A percentile compares a stretch with the other conserved stretches of the same genome.
Evolutionary conservation across 1,139 yeast genomes (phyloP).

Genomic region (Pichia sp.): DNA sequence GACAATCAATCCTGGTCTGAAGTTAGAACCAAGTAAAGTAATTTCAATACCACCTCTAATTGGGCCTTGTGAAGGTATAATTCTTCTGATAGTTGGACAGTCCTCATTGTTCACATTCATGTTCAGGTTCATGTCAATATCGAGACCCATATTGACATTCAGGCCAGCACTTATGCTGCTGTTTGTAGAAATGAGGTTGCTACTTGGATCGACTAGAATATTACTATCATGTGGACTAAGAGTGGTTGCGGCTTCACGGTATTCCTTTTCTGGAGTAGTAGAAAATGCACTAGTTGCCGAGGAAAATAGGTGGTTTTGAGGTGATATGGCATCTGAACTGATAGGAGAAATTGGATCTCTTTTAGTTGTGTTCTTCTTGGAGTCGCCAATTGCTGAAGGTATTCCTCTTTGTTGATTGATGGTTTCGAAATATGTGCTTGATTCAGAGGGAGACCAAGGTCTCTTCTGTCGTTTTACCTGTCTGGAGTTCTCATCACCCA

Average conservation of each 20-base stretch:
- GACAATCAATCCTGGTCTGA: conserved; percentile 75
- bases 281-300: conserved; percentile 31
- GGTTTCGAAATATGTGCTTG: conserved; percentile 26
- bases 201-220: neutral
- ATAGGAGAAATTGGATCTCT: conserved; percentile 32
- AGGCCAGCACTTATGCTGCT: neutral
- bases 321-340: conserved; percentile 32
- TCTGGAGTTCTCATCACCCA: conserved; percentile 21
- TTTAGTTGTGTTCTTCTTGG: conserved; percentile 16
- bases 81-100: conserved; percentile 65
- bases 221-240: conserved; percentile 3
- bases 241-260: conserved; percentile 4
- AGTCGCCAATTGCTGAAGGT: neutral
- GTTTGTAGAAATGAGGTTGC: neutral
- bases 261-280: conserved; percentile 29
- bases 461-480: conserved; percentile 38
- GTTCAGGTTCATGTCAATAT: neutral
- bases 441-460: conserved; percentile 31
- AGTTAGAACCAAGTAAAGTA: conserved; percentile 80
- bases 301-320: conserved; percentile 28
- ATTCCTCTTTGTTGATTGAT: conserved; percentile 26
- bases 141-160: conserved; percentile 1
- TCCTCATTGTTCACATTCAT: neutral
- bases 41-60: conserved; percentile 94
- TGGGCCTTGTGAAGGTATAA: conserved; percentile 94